A percentile compares a stretch with the other conserved stretches of the same genome.
Evolutionary conservation across 176 grass and related monocot genomes (phyloP).

Genomic region (Avena insularis): DNA sequence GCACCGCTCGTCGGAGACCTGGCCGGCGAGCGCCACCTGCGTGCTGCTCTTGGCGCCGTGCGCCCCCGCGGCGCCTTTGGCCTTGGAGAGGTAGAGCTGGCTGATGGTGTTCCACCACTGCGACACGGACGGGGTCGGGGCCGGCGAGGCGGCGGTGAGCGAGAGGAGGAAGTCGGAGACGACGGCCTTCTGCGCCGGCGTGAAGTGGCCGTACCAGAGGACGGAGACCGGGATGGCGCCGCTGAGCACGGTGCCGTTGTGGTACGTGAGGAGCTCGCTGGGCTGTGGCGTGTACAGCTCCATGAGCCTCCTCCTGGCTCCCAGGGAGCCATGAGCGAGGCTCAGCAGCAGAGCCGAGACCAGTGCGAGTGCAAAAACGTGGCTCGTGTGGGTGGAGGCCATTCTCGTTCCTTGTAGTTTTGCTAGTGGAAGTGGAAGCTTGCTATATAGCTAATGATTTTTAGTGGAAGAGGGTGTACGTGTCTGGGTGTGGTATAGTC

Average conservation of each 20-base stretch:
- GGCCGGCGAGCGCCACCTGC: conserved; percentile 49
- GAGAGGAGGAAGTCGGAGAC: conserved; percentile 77
- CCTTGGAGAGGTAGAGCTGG: conserved; percentile 69
- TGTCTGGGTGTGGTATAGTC: conserved; percentile 33
- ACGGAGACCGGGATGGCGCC: conserved; percentile 66
- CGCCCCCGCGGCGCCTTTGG: conserved; percentile 15
- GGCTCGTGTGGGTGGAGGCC: conserved; percentile 33
- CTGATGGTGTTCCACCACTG: conserved; percentile 83
- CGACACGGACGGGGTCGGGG: conserved; percentile 58
- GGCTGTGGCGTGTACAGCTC: conserved; percentile 51
- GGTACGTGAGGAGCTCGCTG: conserved; percentile 58
- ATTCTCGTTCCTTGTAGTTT: conserved; percentile 34
- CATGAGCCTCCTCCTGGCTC: conserved; percentile 53
- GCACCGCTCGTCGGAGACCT: conserved; percentile 52
- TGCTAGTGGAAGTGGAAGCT: neutral
- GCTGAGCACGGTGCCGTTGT: conserved; percentile 74
- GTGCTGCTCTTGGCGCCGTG: conserved; percentile 20
- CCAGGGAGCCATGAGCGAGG: conserved; percentile 40
- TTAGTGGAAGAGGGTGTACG: neutral
- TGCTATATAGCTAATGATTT: neutral
- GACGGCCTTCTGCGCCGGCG: conserved; percentile 67
- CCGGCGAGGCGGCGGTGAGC: conserved; percentile 41
- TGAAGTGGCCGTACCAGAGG: conserved; percentile 79
- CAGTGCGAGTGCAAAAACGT: neutral
- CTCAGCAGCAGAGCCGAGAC: conserved; percentile 27